Conservation (phyloP, 768 basidiomycete species). For the Trametopsis cervina region DNA sequence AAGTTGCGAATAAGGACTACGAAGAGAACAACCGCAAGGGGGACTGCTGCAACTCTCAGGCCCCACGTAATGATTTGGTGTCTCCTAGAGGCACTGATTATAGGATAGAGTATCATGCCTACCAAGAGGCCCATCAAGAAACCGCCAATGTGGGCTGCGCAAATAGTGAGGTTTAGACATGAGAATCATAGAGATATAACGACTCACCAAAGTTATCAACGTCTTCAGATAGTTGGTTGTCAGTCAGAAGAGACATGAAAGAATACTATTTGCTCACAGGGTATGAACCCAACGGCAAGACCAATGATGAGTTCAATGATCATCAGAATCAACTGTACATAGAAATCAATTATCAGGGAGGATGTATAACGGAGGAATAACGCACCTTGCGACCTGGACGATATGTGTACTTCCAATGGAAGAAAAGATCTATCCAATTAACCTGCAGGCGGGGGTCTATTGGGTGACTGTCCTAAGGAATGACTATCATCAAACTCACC, state of each 20-base stretch:
- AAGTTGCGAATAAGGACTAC: slow-evolving; percentile 84
- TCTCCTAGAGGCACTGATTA: slow-evolving; percentile 73
- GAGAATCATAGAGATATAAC: background rate
- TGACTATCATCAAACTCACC: slow-evolving; percentile 37
- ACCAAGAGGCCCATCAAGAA: slow-evolving; percentile 79
- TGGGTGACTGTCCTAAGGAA: background rate
- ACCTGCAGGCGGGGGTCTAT: slow-evolving; percentile 31
- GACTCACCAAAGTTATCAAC: slow-evolving; percentile 83
- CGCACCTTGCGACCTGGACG: slow-evolving; percentile 72
- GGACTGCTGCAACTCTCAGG: slow-evolving; percentile 67
- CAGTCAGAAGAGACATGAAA: slow-evolving; percentile 24
- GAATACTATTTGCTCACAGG: too few relatives aligned
- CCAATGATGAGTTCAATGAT: slow-evolving; percentile 83
- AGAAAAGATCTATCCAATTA: slow-evolving; percentile 82
- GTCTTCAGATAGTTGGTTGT: slow-evolving; percentile 32
- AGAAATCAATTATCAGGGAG: background rate
- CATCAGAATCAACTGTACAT: slow-evolving; percentile 71
- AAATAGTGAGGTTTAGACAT: slow-evolving; percentile 9
- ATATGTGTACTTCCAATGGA: slow-evolving; percentile 89
- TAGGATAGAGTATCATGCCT: slow-evolving; percentile 81
- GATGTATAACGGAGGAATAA: background rate
- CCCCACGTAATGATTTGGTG: slow-evolving; percentile 69
- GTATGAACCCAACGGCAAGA: slow-evolving; percentile 77
- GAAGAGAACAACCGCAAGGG: slow-evolving; percentile 71
- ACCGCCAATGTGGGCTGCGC: slow-evolving; percentile 88